phyloP scores from a whole-genome alignment of 441 rosid species.

The Aleurites moluccanus region DNA sequence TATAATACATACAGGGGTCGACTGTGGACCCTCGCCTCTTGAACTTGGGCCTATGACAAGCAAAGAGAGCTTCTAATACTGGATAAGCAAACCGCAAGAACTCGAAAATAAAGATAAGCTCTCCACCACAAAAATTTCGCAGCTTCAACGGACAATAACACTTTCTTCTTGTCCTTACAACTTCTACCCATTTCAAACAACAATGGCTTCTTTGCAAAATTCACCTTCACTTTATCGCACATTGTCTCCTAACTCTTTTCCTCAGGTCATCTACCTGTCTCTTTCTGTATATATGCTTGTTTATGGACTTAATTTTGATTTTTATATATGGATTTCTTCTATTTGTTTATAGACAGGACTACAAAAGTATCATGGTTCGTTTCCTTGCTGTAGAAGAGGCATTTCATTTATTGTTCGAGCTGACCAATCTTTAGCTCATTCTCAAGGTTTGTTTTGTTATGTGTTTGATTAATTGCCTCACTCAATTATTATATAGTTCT shows the following conservation, averaged over 20 bases:
- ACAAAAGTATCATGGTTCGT: slow-evolving; percentile 39
- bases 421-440: slow-evolving; percentile 44
- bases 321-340: neutral
- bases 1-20: neutral
- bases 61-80: slow-evolving; percentile 2
- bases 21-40: neutral
- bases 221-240: slow-evolving; percentile 50
- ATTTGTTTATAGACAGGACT: slow-evolving; percentile 31
- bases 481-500: neutral
- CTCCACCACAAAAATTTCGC: slow-evolving; percentile 40
- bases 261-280: slow-evolving; percentile 43
- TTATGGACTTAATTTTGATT: neutral
- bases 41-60: neutral
- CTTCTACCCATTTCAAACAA: slow-evolving; percentile 9
- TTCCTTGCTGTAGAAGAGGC: slow-evolving; percentile 41
- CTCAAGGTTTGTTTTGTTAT: slow-evolving; percentile 40
- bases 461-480: neutral
- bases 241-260: slow-evolving; percentile 45
- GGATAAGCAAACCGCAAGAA: slow-evolving; percentile 35
- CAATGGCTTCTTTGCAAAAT: slow-evolving; percentile 76
- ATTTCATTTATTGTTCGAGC: slow-evolving; percentile 52
- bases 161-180: neutral
- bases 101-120: slow-evolving; percentile 24
- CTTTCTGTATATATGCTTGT: neutral
- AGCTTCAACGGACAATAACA: neutral